A percentile compares a stretch with the other conserved stretches of the same genome.
These are phyloP conservation scores for Geotrichum aggregatum DNA, from an alignment of 1,139 yeast species.

Conservation along the genomic window DNA sequence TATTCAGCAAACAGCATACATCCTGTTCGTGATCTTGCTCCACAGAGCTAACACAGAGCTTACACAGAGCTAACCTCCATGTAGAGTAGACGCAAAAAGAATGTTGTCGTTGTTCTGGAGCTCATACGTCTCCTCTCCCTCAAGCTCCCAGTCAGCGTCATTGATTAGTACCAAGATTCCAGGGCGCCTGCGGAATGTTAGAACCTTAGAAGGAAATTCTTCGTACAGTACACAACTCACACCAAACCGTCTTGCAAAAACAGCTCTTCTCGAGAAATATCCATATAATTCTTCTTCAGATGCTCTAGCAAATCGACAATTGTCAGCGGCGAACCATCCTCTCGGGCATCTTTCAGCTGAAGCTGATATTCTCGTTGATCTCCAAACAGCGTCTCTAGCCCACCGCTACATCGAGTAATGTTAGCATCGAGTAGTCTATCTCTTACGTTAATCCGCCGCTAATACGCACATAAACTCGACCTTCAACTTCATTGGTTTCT, in stretches of 20 bases:
- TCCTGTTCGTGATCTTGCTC: background rate
- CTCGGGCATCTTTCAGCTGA: constrained; percentile 36
- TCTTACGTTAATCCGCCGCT: too few species aligned
- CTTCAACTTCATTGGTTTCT: constrained; percentile 26
- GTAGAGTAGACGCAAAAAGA: constrained; percentile 87
- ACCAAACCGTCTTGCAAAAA: constrained; percentile 71
- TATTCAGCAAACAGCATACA: too few species aligned
- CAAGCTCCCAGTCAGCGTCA: constrained; percentile 96
- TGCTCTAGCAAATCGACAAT: constrained; percentile 55
- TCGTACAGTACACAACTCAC: constrained; percentile 28
- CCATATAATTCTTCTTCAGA: constrained; percentile 50
- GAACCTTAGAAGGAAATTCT: too few species aligned
- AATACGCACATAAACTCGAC: constrained; percentile 36
- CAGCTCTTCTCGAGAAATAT: constrained; percentile 60
- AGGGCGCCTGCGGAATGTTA: constrained; percentile 55
- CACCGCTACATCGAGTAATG: constrained; percentile 45
- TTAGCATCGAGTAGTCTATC: background rate
- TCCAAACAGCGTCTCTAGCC: constrained; percentile 62
- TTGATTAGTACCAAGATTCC: constrained; percentile 88
- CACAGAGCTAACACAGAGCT: background rate
- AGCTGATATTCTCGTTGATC: constrained; percentile 50
- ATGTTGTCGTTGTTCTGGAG: constrained; percentile 72
- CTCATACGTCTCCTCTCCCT: constrained; percentile 77
- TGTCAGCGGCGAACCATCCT: constrained; percentile 40
- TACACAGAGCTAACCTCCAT: constrained; percentile 63